Base-by-base conservation (phyloP, 1,139 yeast genomes). In the Diutina sp. region DNA sequence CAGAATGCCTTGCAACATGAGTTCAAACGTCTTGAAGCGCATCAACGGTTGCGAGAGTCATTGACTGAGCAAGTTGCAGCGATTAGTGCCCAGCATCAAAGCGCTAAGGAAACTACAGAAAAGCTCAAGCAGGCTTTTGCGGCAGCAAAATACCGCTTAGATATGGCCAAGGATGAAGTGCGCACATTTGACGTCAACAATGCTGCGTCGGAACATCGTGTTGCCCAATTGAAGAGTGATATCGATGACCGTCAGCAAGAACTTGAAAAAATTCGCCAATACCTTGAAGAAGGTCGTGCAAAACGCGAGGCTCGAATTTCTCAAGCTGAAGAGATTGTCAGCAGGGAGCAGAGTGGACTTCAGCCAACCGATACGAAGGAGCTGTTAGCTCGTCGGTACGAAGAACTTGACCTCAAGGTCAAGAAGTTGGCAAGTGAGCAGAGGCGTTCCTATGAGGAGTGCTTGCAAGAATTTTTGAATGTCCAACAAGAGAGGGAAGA, bases 361-460 rank as follows among this genome's bases (percentile, higher is more conserved):
- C 6, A 60, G 2, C 68, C 66, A 3, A 59, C 65, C 0, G 80
- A 77, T 58, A 70, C 76, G 3, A 66, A 69, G 12, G 72, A 72
- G 35, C 65, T 73, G 2, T 74, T 77, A 38, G 69, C 71, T 9
- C 58, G 61, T 9, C 80, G 76, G 56, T 76, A 68, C 56, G 63
- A 64, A 16, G 66, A 64, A 21, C 65, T 72, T 4, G 71, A 50
- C 18, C 44, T 18, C 9, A 21, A 32, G 18, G 29, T 8, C 14
- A 38, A 50, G n/a, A 21, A 47, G 21, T 47, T 47, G 38, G 51
- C 29, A 29, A 18, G 8, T 9, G n/a, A 14, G 3, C 44, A 16
- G 12, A 78, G 77, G 0, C 64, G 68, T 44, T 62, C 74, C 0
- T 67, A 69, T 53, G 78, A 73, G 55, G 77, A 73, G 41, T 73